Evolutionary conservation across 345 rosid genomes (phyloP).

Genomic region (Alliaria petiolata): DNA sequence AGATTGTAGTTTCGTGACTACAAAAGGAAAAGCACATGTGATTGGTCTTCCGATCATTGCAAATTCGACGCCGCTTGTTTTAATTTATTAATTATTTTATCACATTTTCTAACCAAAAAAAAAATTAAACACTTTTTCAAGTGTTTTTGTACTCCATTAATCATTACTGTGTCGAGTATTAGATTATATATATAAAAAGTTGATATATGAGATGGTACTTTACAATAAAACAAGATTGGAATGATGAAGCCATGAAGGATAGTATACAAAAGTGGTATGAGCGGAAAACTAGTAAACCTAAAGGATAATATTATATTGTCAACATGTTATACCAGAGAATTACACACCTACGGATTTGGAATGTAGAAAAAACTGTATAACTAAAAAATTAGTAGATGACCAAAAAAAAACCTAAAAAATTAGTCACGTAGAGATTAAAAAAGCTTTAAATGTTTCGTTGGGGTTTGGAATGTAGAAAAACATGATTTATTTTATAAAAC

Average conservation of each 20-base stretch:
- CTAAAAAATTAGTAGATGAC: too few species aligned
- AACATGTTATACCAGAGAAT: constrained; percentile 3
- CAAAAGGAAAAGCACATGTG: constrained; percentile 27
- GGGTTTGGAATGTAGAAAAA: too few species aligned
- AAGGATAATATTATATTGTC: neutral
- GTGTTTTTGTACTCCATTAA: constrained; percentile 2
- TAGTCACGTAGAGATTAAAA: too few species aligned
- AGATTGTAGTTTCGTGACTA: constrained; percentile 17
- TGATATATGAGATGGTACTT: too few species aligned
- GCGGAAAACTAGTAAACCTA: neutral
- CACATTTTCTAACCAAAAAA: neutral
- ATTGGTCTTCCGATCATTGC: constrained; percentile 14
- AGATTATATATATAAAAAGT: neutral
- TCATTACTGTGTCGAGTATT: neutral
- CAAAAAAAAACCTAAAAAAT: too few species aligned
- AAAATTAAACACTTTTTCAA: neutral
- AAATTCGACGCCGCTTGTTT: constrained; percentile 28
- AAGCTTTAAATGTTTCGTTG: too few species aligned
- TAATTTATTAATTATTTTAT: neutral
- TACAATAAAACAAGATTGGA: constrained; percentile 20
- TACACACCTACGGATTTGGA: too few species aligned
- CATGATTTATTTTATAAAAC: too few species aligned
- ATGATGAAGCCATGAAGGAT: constrained; percentile 26
- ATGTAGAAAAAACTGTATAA: too few species aligned
- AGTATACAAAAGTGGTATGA: constrained; percentile 13